Evolutionary conservation across 1,284 basidiomycete species (phyloP).

Genomic region (Ceraceosorus guamensis): DNA sequence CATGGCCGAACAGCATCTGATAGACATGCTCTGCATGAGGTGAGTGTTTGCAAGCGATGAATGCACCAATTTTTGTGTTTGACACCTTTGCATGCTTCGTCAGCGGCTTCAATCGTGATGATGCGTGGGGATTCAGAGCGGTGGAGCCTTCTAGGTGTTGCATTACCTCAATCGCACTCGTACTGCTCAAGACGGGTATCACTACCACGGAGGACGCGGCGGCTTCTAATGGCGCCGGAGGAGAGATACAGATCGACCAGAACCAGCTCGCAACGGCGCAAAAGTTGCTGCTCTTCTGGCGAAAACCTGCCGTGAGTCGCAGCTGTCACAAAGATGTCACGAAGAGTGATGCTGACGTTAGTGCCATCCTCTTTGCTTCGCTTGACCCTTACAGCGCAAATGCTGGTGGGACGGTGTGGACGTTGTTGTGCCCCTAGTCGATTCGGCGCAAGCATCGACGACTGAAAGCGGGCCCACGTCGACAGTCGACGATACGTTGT

Average conservation of each 20-base stretch:
- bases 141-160: slow-evolving; percentile 91
- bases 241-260: slow-evolving; percentile 60
- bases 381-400: slow-evolving; percentile 57
- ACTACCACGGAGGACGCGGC: slow-evolving; percentile 12
- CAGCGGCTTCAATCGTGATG: slow-evolving; percentile 90
- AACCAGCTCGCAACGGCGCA: slow-evolving; percentile 93
- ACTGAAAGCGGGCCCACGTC: slow-evolving; percentile 5
- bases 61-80: background rate
- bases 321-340: background rate
- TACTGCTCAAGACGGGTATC: slow-evolving; percentile 75
- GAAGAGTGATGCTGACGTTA: slow-evolving; percentile 8
- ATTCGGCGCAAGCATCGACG: slow-evolving; percentile 56
- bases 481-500: slow-evolving; percentile 3
- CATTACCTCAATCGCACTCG: slow-evolving; percentile 94
- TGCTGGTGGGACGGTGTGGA: slow-evolving; percentile 99
- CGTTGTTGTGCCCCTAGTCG: slow-evolving; percentile 63
- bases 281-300: slow-evolving; percentile 94
- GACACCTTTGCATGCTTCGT: background rate
- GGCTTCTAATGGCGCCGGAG: background rate
- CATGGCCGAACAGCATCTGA: slow-evolving; percentile 94
- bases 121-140: slow-evolving; percentile 94
- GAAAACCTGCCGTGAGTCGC: slow-evolving; percentile 69
- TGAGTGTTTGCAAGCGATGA: slow-evolving; percentile 48
- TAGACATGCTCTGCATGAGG: slow-evolving; percentile 99
- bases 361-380: background rate